Conservation (phyloP, 2,329 filamentous ascomycete genomes). For the Colletotrichum chrysophilum region DNA sequence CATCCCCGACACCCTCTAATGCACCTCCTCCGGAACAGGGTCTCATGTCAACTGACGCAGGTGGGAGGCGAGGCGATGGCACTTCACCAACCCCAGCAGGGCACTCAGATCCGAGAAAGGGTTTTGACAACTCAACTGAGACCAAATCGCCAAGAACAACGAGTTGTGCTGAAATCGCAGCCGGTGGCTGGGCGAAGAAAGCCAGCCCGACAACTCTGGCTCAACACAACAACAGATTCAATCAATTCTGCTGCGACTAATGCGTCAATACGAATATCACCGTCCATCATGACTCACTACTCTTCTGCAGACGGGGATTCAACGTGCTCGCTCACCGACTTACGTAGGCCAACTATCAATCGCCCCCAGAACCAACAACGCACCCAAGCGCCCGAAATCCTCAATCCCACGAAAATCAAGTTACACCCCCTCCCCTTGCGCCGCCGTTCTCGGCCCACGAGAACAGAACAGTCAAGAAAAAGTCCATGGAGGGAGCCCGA, state of each 20-base stretch:
- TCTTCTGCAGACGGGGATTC: not conserved
- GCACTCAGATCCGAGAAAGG: not conserved
- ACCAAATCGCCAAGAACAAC: not conserved
- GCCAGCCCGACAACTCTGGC: not conserved
- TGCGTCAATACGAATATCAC: not conserved
- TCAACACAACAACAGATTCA: not conserved
- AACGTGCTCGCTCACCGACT: not conserved
- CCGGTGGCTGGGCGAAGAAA: not conserved
- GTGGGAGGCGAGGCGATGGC: not conserved
- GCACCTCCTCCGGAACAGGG: not conserved
- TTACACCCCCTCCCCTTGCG: not conserved
- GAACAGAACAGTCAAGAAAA: not conserved
- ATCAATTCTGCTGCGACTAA: not conserved
- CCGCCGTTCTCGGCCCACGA: not conserved
- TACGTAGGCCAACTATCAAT: not conserved
- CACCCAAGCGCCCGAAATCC: not conserved
- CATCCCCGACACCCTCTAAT: not conserved
- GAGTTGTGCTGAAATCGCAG: not conserved
- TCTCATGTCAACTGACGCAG: not conserved
- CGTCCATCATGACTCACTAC: not conserved
- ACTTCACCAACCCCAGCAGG: not conserved
- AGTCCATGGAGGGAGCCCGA: not conserved
- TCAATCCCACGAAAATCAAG: not conserved
- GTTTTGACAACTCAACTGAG: not conserved
- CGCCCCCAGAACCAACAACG: not conserved